Percentiles rank a stretch among this genome's conserved stretches.
phyloP scores from a whole-genome alignment of 2,329 filamentous ascomycete genomes.

The Fusarium redolens region DNA sequence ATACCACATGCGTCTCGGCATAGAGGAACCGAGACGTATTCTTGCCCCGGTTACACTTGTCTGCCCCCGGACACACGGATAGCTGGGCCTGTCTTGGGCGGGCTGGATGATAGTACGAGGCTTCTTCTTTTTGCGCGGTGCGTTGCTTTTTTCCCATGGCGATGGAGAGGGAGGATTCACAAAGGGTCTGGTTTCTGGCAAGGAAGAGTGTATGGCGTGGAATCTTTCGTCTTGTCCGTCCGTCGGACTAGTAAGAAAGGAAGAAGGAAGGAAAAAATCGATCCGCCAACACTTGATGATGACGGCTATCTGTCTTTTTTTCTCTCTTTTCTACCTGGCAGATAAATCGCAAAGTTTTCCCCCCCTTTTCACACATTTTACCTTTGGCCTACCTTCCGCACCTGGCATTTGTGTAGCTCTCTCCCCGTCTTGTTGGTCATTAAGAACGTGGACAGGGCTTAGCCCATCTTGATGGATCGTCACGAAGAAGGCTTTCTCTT shows the following conservation, averaged over 20 bases:
- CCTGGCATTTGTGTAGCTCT: constrained; percentile 39
- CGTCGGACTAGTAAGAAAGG: constrained; percentile 38
- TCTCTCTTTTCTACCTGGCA: constrained; percentile 42
- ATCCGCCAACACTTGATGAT: constrained; percentile 34
- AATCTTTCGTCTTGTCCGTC: constrained; percentile 47
- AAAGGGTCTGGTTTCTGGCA: constrained; percentile 52
- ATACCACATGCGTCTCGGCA: constrained; percentile 55
- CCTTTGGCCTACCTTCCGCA: constrained; percentile 26
- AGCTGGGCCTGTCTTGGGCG: constrained; percentile 49
- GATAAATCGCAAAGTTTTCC: constrained; percentile 46
- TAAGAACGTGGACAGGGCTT: constrained; percentile 31
- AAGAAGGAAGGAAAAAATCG: constrained; percentile 6
- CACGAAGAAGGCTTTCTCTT: constrained; percentile 47
- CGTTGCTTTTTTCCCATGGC: constrained; percentile 50
- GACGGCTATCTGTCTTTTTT: constrained; percentile 37
- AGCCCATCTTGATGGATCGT: constrained; percentile 42
- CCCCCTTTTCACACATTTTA: constrained; percentile 31
- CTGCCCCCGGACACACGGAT: constrained; percentile 47
- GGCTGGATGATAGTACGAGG: constrained; percentile 51
- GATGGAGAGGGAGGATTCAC: constrained; percentile 51
- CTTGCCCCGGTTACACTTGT: constrained; percentile 45
- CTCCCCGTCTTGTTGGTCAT: constrained; percentile 33
- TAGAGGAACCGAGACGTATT: constrained; percentile 51
- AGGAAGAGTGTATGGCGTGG: constrained; percentile 55
- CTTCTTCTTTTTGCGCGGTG: constrained; percentile 49